Evolutionary conservation across 495 filamentous ascomycete species (phyloP).

Genomic region (Aspergillus nanangensis): DNA sequence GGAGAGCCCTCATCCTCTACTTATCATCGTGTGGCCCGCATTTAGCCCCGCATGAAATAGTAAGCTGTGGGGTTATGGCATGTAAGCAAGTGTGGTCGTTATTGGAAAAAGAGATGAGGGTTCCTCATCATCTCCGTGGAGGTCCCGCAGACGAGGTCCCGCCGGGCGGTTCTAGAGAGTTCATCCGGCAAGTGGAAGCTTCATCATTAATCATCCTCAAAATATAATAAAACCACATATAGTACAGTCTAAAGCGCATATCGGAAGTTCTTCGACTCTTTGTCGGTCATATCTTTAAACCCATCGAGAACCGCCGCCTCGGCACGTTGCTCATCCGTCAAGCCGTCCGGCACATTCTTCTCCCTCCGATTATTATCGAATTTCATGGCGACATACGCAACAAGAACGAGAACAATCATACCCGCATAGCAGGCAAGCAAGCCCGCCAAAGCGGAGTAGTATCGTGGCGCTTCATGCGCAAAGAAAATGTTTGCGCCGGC

Average conservation of each 20-base stretch:
- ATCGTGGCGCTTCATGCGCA: conserved; percentile 30
- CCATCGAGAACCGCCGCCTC: conserved; percentile 31
- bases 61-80: no score
- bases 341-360: conserved; percentile 9
- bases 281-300: conserved; percentile 46
- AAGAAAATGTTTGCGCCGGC: conserved; percentile 44
- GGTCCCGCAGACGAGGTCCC: no score
- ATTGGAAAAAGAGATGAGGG: no score
- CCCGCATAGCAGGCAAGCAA: conserved; percentile 32
- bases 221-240: conserved; percentile 1
- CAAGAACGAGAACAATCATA: conserved; percentile 21
- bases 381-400: conserved; percentile 24
- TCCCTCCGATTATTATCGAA: conserved; percentile 25
- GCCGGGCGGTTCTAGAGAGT: no score
- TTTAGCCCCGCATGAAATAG: no score
- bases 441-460: conserved; percentile 29
- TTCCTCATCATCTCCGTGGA: no score
- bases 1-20: no score
- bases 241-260: conserved; percentile 35
- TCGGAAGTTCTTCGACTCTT: conserved; percentile 39
- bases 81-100: no score
- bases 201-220: no score
- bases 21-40: no score
- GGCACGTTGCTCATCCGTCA: conserved; percentile 10
- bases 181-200: no score